Percentiles rank a stretch among this genome's conserved stretches.
These are phyloP conservation scores for Pseudopyricularia javanii DNA, from an alignment of 2,329 filamentous ascomycete genomes.

Conservation along the genomic window DNA sequence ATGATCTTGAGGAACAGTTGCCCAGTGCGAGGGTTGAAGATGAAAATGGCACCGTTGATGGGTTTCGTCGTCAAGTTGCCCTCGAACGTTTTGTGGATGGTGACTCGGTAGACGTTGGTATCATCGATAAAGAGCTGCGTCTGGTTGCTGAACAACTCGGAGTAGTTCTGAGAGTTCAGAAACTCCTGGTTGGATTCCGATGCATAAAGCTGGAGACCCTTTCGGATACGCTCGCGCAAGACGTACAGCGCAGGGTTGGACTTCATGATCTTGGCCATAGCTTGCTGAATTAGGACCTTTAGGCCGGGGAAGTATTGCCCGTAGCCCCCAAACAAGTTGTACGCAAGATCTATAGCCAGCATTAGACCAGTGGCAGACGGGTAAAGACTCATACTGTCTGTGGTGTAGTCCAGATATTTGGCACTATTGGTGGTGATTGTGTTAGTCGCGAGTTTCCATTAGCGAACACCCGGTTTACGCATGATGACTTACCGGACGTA, in stretches of 20 bases:
- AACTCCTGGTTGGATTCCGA: constrained; percentile 99
- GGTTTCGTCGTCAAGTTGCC: constrained; percentile 98
- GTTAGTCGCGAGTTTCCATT: background rate
- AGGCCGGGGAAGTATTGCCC: constrained; percentile 97
- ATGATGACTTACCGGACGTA: constrained; percentile 44
- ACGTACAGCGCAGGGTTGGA: constrained; percentile 96
- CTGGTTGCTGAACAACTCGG: constrained; percentile 97
- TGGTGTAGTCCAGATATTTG: constrained; percentile 98
- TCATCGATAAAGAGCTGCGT: constrained; percentile 98
- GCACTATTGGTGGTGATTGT: constrained; percentile 39
- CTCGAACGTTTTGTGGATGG: constrained; percentile 99
- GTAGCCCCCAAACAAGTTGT: constrained; percentile 96
- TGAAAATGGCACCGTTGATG: constrained; percentile 99
- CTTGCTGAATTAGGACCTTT: constrained; percentile 90
- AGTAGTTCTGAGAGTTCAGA: constrained; percentile 98
- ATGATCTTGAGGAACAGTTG: constrained; percentile 99
- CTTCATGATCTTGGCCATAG: constrained; percentile 99
- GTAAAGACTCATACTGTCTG: constrained; percentile 97
- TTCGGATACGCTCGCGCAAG: constrained; percentile 90
- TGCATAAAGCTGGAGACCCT: constrained; percentile 93
- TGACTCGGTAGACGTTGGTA: constrained; percentile 98
- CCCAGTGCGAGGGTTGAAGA: constrained; percentile 97
- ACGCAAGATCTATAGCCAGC: constrained; percentile 94
- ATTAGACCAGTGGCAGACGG: constrained; percentile 93
- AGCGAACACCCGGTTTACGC: background rate